Evolutionary conservation across 2,329 filamentous ascomycete species (phyloP).

Genomic region (Beauveria medogensis): DNA sequence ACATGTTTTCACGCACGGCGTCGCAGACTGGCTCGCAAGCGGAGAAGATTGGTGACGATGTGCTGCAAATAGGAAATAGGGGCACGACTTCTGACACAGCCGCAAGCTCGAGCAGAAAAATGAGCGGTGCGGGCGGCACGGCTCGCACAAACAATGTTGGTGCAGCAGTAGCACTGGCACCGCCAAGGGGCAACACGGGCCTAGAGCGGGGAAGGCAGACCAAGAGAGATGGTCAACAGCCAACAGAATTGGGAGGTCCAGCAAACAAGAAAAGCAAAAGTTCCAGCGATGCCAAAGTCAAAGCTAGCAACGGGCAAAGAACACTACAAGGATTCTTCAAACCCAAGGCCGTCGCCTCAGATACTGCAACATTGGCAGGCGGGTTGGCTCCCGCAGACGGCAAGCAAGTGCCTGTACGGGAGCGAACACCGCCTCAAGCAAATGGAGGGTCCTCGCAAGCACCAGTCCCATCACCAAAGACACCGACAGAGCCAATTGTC

Average conservation of each 20-base stretch:
- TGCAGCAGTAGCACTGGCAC: not conserved
- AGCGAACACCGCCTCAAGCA: not conserved
- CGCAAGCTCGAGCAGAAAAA: not conserved
- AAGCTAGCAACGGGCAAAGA: slow-evolving; percentile 31
- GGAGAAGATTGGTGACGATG: not conserved
- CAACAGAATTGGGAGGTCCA: slow-evolving; percentile 16
- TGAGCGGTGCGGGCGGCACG: not conserved
- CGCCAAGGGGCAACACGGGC: not conserved
- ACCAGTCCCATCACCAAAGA: not conserved
- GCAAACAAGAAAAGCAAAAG: slow-evolving; percentile 31
- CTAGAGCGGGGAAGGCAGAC: not conserved
- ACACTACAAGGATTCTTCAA: slow-evolving; percentile 77
- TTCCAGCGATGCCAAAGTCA: slow-evolving; percentile 18
- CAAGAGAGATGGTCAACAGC: slow-evolving; percentile 21
- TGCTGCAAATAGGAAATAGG: not conserved
- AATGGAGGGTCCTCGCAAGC: not conserved
- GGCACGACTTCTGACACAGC: not conserved
- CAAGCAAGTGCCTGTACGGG: not conserved
- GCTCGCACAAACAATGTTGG: not conserved
- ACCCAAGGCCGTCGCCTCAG: slow-evolving; percentile 32
- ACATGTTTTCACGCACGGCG: slow-evolving; percentile 70
- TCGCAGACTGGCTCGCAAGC: slow-evolving; percentile 22
- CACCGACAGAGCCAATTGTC: not conserved
- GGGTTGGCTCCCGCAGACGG: not conserved
- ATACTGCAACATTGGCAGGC: not conserved